A percentile compares a stretch with the other conserved stretches of the same genome.
These are phyloP conservation scores for Malus hybrid DNA, from an alignment of 331 rosid species.

Conservation along the genomic window DNA sequence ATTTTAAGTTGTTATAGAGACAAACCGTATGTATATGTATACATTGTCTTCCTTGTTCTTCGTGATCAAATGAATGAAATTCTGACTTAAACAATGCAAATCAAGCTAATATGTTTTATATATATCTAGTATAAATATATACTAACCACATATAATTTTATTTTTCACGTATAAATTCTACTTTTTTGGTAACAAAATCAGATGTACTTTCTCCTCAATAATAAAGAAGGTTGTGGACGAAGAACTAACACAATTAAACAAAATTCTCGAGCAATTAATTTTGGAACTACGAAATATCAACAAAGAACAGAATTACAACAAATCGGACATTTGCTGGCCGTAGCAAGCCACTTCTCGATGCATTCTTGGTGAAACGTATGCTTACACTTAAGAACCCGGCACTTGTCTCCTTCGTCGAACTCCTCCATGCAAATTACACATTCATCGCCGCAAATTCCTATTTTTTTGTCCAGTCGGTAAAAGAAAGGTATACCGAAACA, in stretches of 20 bases:
- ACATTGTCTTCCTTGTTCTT: neutral
- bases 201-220: neutral
- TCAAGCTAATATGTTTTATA: neutral
- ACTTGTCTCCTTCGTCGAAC: neutral
- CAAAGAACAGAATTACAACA: neutral
- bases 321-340: neutral
- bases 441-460: neutral
- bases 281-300: neutral
- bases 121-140: accelerated
- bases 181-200: no score
- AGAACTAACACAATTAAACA: neutral
- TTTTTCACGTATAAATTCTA: neutral
- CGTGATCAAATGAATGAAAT: neutral
- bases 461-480: neutral
- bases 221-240: neutral
- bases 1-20: no score
- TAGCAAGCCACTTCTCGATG: neutral
- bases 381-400: neutral
- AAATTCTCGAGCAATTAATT: neutral
- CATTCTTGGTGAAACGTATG: neutral
- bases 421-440: constrained; percentile 12
- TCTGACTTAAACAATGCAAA: neutral
- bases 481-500: neutral
- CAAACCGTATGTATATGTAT: neutral
- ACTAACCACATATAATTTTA: neutral